Conservation (phyloP, 768 basidiomycete genomes). For the Coprinopsis marcescibilis region DNA sequence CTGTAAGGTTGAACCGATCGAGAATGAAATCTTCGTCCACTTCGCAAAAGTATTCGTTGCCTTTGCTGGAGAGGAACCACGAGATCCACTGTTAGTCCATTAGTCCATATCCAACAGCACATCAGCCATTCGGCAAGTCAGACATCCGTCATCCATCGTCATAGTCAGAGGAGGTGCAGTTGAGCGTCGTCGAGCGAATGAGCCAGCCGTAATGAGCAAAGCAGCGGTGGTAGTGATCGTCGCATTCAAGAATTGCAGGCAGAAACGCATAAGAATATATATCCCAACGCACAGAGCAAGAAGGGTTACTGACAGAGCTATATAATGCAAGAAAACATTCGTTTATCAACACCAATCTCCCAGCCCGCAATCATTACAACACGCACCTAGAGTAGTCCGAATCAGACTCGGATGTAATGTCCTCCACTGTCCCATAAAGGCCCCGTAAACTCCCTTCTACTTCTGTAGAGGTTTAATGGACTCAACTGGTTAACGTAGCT, state of each 20-base stretch:
- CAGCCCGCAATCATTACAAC: neutral
- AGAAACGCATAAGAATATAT: too few species aligned
- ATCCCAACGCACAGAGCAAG: too few species aligned
- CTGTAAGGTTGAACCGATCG: constrained; percentile 97
- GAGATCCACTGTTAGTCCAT: constrained; percentile 75
- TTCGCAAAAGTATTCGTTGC: constrained; percentile 99
- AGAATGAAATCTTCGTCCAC: constrained; percentile 99
- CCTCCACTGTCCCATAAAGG: constrained; percentile 55
- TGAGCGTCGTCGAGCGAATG: too few species aligned
- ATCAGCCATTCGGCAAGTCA: too few species aligned
- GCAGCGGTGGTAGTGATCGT: too few species aligned
- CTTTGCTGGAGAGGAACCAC: constrained; percentile 95
- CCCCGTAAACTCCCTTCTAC: neutral
- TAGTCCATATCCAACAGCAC: neutral
- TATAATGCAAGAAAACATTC: neutral
- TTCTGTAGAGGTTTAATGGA: neutral
- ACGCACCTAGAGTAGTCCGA: constrained; percentile 92
- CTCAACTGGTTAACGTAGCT: constrained; percentile 3
- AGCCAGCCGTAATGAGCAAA: too few species aligned
- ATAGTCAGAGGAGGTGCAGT: too few species aligned
- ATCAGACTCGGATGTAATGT: constrained; percentile 87
- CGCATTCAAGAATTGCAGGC: too few species aligned
- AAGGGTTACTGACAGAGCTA: too few species aligned
- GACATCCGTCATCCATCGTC: constrained; percentile 1
- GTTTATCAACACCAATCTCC: neutral